Base-by-base conservation (phyloP, 2,329 filamentous ascomycete genomes). In the Xylaria sp. region DNA sequence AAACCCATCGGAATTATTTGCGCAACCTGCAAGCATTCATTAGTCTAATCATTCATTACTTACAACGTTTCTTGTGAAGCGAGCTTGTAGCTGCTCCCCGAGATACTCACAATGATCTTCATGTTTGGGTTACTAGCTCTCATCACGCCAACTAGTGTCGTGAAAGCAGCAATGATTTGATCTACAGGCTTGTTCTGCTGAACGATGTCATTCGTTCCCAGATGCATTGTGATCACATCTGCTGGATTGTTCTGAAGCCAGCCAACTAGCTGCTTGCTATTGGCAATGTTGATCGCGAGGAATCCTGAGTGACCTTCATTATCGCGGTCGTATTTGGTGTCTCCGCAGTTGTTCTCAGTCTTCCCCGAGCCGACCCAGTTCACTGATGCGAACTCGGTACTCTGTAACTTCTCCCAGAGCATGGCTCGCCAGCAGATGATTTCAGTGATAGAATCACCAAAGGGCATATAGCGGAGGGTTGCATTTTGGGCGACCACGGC, bases 221-320 rank as follows among this genome's bases (percentile, higher is more conserved):
- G 69, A 71, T 84, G 82, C 81, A 84, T 83, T 10, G 80, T 83
- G 64, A 84, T 79, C 29, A 84, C 79, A 70, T 84, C 81, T 1
- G 82, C 81, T 0, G 81, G 80, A 69, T 82, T 84, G 16, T 42
- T 72, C 74, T 80, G 72, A 53, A 84, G 75, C 82, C 82, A 84
- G 27, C 80, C 81, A 50, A 80, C 80, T 23, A 84, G 75, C 75
- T 83, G 79, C 40, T 80, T 80, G 60, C 76, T 75, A 67, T 81
- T 81, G 65, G 81, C 82, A 57, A 83, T 83, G 72, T 83, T 75
- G 66, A 83, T 79, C 21, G 82, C 82, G 12, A 81, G 75, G 75
- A 79, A 84, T 9, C 82, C 82, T 0, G 79, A 81, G 72, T 83
- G 82, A 10, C 81, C 82, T 69, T 84, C 82, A 66, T 83, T 81